phyloP scores from a whole-genome alignment of 306 rosid species.

The Gastrolobium bilobum region DNA sequence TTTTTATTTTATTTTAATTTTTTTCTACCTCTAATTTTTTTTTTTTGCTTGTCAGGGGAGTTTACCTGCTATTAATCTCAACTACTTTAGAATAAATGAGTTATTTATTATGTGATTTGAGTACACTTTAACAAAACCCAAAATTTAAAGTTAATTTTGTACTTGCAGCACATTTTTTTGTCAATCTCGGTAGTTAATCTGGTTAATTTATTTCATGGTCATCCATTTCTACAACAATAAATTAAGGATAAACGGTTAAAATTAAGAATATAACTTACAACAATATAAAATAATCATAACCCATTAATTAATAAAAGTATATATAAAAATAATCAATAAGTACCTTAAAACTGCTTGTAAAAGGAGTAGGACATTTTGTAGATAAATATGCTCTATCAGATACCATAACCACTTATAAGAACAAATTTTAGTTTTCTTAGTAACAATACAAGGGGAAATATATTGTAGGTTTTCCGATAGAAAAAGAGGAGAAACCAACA shows the following conservation, averaged over 20 bases:
- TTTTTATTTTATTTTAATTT: too few species aligned
- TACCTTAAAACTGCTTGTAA: background rate
- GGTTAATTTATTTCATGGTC: background rate
- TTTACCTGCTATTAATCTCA: too few species aligned
- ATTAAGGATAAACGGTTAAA: background rate
- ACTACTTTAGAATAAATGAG: too few species aligned
- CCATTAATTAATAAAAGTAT: background rate
- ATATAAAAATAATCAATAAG: background rate
- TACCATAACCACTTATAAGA: slow-evolving; percentile 1
- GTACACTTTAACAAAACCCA: too few species aligned
- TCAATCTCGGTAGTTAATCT: background rate
- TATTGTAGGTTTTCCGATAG: background rate
- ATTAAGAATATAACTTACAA: too few species aligned
- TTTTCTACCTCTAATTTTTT: too few species aligned
- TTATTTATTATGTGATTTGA: too few species aligned
- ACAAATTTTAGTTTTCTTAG: slow-evolving; percentile 3
- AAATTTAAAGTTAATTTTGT: background rate
- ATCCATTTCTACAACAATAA: background rate
- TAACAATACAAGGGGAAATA: slow-evolving; percentile 20
- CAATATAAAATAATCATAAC: background rate
- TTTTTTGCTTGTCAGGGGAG: too few species aligned
- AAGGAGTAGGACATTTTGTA: slow-evolving; percentile 13
- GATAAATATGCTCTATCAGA: background rate
- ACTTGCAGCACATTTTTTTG: background rate
- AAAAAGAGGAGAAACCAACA: background rate